Percentiles rank a stretch among this genome's conserved stretches.
phyloP scores from a whole-genome alignment of 257 asterid species.

The Datura wrightii region DNA sequence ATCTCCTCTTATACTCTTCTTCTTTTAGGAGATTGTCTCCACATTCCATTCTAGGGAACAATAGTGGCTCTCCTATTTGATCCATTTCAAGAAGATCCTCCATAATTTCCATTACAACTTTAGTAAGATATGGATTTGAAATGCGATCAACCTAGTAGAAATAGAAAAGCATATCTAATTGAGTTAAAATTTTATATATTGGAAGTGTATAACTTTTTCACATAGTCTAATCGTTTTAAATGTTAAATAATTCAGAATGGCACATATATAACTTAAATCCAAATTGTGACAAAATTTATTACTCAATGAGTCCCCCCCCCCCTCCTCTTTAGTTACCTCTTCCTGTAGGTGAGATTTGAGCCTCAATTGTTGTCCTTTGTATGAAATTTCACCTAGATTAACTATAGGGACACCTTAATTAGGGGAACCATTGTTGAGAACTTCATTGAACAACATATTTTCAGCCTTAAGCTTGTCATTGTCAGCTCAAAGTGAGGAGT shows the following conservation, averaged over 20 bases:
- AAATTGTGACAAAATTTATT: no score
- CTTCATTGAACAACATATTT: neutral
- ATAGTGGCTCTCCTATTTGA: neutral
- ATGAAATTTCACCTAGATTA: neutral
- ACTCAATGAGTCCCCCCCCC: no score
- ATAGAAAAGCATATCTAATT: neutral
- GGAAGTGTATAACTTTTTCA: no score
- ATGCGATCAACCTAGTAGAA: constrained; percentile 23
- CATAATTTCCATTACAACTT: neutral
- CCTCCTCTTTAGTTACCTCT: neutral
- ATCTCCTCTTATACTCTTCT: constrained; percentile 30
- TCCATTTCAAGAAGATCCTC: neutral
- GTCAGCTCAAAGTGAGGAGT: neutral
- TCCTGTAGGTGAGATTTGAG: neutral
- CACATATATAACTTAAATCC: no score
- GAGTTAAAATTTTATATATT: no score
- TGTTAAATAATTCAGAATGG: no score
- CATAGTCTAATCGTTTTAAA: no score
- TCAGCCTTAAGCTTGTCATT: neutral
- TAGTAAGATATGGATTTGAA: neutral
- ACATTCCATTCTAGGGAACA: neutral
- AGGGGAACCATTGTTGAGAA: neutral
- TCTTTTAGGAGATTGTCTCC: neutral
- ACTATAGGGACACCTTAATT: neutral
- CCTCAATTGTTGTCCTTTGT: neutral